Percentiles rank a stretch among this genome's conserved stretches.
These are phyloP conservation scores for Spiromastix sp. DNA, from an alignment of 2,329 filamentous ascomycete species.

Conservation along the genomic window DNA sequence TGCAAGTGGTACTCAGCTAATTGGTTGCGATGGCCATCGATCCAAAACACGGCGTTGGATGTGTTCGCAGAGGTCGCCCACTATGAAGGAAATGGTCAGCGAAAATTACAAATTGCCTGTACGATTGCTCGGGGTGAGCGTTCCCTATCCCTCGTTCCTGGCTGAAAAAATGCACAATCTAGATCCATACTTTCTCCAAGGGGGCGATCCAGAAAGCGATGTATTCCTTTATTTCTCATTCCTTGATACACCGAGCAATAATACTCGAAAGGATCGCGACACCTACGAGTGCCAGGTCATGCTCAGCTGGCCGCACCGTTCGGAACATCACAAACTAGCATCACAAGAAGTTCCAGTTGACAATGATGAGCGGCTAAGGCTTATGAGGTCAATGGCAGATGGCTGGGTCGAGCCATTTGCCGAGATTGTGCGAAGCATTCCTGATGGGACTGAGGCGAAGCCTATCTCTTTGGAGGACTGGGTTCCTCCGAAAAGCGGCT, in stretches of 20 bases:
- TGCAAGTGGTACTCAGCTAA: slow-evolving; percentile 33
- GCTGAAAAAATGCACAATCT: slow-evolving; percentile 35
- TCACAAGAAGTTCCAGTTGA: slow-evolving; percentile 32
- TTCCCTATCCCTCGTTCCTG: slow-evolving; percentile 32
- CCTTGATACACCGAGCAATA: slow-evolving; percentile 42
- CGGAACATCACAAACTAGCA: slow-evolving; percentile 19
- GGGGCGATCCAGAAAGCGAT: slow-evolving; percentile 41
- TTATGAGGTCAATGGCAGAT: slow-evolving; percentile 36
- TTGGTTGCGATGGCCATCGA: slow-evolving; percentile 43
- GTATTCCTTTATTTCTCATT: slow-evolving; percentile 45
- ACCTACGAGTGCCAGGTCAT: slow-evolving; percentile 41
- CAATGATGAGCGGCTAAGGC: slow-evolving; percentile 27
- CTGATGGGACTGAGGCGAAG: slow-evolving; percentile 33
- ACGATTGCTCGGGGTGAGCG: slow-evolving; percentile 38
- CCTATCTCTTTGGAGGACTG: slow-evolving; percentile 41
- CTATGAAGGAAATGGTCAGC: slow-evolving; percentile 1
- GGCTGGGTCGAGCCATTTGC: slow-evolving; percentile 43
- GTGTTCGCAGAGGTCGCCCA: slow-evolving; percentile 9
- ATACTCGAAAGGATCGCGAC: slow-evolving; percentile 19
- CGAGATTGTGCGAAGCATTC: slow-evolving; percentile 31
- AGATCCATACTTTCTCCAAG: slow-evolving; percentile 47
- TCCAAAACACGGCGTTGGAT: slow-evolving; percentile 33
- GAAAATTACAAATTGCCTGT: slow-evolving; percentile 37
- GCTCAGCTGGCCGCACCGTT: slow-evolving; percentile 40
- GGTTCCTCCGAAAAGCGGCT: slow-evolving; percentile 26